Percentiles rank a stretch among this genome's conserved stretches.
phyloP scores from a whole-genome alignment of 176 grass and related monocot species.

The Aegilops tauschii region DNA sequence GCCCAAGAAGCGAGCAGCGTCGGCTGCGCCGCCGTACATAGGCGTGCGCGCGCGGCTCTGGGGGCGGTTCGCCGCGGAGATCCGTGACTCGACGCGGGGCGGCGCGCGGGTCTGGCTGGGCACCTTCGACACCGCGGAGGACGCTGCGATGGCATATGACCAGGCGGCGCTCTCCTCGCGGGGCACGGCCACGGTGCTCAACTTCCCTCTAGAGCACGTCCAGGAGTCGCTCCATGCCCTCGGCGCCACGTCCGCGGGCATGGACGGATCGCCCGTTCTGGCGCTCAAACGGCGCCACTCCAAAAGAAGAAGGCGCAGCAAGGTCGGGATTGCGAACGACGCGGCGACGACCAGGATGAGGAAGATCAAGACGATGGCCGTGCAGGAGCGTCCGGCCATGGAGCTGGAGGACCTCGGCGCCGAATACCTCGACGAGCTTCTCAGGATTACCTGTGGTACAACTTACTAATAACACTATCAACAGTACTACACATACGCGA shows the following conservation, averaged over 20 bases:
- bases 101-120: constrained; percentile 81
- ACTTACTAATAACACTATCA: too few species aligned
- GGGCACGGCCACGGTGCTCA: not conserved
- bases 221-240: too few species aligned
- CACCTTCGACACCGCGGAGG: constrained; percentile 77
- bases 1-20: not conserved
- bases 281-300: too few species aligned
- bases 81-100: not conserved
- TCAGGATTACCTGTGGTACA: not conserved
- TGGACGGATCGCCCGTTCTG: too few species aligned
- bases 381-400: not conserved
- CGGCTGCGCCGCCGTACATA: not conserved
- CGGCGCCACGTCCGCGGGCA: too few species aligned
- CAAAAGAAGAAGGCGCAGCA: too few species aligned
- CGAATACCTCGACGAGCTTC: not conserved
- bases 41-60: not conserved
- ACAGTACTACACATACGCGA: too few species aligned
- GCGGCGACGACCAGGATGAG: not conserved
- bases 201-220: not conserved
- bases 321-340: not conserved
- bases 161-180: not conserved
- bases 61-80: not conserved
- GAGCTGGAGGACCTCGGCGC: not conserved
- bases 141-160: constrained; percentile 39
- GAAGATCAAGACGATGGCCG: not conserved